Evolutionary conservation across 108 stramenopile species (phyloP).

Genomic region (Nannochloropsis oceanica): DNA sequence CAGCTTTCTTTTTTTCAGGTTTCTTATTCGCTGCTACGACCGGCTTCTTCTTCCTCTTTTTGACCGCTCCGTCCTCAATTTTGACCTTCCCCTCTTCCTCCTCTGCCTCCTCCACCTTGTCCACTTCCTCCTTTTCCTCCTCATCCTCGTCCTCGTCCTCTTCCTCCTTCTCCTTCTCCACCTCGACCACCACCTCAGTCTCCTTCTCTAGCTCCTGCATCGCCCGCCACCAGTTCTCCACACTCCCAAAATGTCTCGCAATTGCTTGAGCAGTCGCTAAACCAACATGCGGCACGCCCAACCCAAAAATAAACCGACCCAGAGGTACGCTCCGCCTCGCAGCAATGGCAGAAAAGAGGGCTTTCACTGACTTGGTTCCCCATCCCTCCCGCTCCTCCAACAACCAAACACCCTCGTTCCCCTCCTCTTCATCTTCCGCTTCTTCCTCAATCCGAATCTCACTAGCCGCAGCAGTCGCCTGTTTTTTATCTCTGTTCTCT

Average conservation of each 20-base stretch:
- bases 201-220: neutral
- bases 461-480: neutral
- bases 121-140: neutral
- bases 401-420: neutral
- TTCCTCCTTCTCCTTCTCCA: neutral
- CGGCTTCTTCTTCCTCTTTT: neutral
- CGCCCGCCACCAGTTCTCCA: neutral
- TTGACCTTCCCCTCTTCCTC: slow-evolving; percentile 10
- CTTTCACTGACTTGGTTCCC: neutral
- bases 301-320: neutral
- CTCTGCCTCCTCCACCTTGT: neutral
- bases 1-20: neutral
- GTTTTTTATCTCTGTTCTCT: neutral
- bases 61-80: neutral
- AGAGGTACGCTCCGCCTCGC: neutral
- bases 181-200: neutral
- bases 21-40: neutral
- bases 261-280: neutral
- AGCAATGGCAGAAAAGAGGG: neutral
- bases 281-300: neutral
- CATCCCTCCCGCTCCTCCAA: neutral
- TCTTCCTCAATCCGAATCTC: neutral
- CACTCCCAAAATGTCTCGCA: neutral
- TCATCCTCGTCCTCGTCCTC: slow-evolving; percentile 2
- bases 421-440: too few species aligned